Evolutionary conservation across 495 filamentous ascomycete species (phyloP), one percentile per base, ranked within the genome.

Genomic region (Neurospora sp.): DNA sequence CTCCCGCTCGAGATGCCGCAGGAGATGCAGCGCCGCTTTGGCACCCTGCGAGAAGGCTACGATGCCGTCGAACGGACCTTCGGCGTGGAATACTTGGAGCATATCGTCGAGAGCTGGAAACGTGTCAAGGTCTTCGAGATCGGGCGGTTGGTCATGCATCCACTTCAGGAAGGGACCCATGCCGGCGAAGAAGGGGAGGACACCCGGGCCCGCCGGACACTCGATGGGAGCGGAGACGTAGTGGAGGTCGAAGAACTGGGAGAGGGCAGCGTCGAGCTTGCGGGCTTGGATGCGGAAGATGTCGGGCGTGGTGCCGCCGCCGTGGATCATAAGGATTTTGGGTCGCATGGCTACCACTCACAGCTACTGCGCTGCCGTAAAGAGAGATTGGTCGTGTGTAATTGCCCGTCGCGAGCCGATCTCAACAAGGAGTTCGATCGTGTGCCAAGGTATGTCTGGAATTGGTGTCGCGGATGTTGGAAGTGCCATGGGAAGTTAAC

Each of bases 261-360:
- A 8, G 16, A 80, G 77, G 8, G 74, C 65, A 42, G 71, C 27
- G 20, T 65, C 27, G 42, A 81, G 75, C 12, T 70, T 71, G 45
- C 77, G 76, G 44, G 77, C 70, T 47, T 81, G 80, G 71, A 80
- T 70, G 14, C 70, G 73, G 65, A 81, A 81, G 70, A 81, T 81
- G 9, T 39, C 37, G 8, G 74, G 68, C 45, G 75, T 78, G 8
- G 74, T 76, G 73, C 78, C 73, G 38, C 61, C 72, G 72, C 78
- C 78, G 75, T 79, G 76, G 47, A 79, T 75, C 73, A 75, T 75
- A 38, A 80, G 74, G 41, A 79, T 74, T 69, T 72, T 78, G n/a
- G 77, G 77, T 44, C 68, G 73, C 68, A 65, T 69, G 38, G 10
- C 44, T 4, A 18, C 14, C 6, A 0, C 3, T 31, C 1, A 27